Evolutionary conservation across 108 stramenopile genomes (phyloP).

Genomic region (Bacterosira constricta): DNA sequence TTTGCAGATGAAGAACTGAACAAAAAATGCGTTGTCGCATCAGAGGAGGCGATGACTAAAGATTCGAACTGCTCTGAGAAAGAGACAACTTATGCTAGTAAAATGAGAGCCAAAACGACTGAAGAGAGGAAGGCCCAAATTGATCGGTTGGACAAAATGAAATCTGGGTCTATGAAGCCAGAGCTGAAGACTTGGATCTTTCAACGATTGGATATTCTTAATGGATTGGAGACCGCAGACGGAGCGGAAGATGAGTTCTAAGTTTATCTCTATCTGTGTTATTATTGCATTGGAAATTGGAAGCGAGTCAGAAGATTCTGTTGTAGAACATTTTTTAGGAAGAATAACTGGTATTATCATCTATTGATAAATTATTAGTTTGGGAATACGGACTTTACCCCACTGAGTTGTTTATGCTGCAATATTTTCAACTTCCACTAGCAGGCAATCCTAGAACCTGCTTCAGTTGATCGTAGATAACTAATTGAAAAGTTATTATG

Average conservation of each 20-base stretch:
- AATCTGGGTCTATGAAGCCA: slow-evolving; percentile 46
- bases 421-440: slow-evolving; percentile 50
- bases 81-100: slow-evolving; percentile 42
- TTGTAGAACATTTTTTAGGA: no score
- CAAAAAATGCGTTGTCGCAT: slow-evolving; percentile 62
- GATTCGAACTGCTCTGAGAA: slow-evolving; percentile 51
- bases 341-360: no score
- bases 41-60: slow-evolving; percentile 38
- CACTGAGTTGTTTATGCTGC: no score
- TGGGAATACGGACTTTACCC: no score
- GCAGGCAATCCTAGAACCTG: slow-evolving; percentile 58
- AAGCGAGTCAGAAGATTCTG: no score
- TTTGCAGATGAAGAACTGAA: slow-evolving; percentile 65
- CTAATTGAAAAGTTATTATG: slow-evolving; percentile 70
- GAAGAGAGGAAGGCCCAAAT: slow-evolving; percentile 40
- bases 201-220: slow-evolving; percentile 47
- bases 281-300: no score
- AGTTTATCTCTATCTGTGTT: no score
- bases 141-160: slow-evolving; percentile 51
- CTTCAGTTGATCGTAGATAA: slow-evolving; percentile 72
- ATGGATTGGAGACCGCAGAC: slow-evolving; percentile 11
- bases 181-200: slow-evolving; percentile 52
- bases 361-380: no score
- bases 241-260: slow-evolving; percentile 37
- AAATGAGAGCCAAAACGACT: slow-evolving; percentile 39